Evolutionary conservation across 164 flowering plant genomes (phyloP), one percentile per base, ranked within the genome.

Genomic region (Taxillus chinensis): DNA sequence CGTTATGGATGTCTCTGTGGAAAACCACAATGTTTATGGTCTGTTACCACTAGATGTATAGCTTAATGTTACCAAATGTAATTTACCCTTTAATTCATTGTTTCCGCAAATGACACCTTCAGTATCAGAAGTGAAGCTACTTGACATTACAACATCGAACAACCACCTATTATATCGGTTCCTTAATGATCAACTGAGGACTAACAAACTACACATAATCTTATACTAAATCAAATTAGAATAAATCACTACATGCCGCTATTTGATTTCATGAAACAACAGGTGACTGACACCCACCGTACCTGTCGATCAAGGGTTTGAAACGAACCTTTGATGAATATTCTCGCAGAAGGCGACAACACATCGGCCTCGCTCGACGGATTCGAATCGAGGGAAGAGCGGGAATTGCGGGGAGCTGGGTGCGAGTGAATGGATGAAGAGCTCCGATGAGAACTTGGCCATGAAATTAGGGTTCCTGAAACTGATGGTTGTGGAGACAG

Each of bases 301-400:
- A 27, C 11, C 2, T 4, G 16, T 55, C 15, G 4, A 39, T 4
- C 11, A 7, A 2, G 27, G 27, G 27, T 27, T 27, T 8, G 3
- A 45, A 7, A 2, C 5, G 38, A 48, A 71, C 74, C 70, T 55
- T 71, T 71, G 17, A 71, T 49, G 53, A 71, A 62, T 50, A 63
- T 62, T 17, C 67, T 65, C n/a, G 67, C 46, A 12, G 61, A 62
- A 62, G 62, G 61, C 54, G 63, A 66, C 11, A 13, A 66, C 11
- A 13, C 9, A 43, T 53, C 50, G 39, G 39, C 43, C 16, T 62
- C 69, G 39, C 13, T 37, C 16, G 65, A 62, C 16, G 56, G 55
- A 48, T 27, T 43, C 6, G 68, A 53, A 40, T 45, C 45, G 50
- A 43, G 5, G 62, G 54, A 55, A 42, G 61, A 48, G 41, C 45